Base-by-base conservation (phyloP, 2,329 filamentous ascomycete species). In the Scedosporium boydii region DNA sequence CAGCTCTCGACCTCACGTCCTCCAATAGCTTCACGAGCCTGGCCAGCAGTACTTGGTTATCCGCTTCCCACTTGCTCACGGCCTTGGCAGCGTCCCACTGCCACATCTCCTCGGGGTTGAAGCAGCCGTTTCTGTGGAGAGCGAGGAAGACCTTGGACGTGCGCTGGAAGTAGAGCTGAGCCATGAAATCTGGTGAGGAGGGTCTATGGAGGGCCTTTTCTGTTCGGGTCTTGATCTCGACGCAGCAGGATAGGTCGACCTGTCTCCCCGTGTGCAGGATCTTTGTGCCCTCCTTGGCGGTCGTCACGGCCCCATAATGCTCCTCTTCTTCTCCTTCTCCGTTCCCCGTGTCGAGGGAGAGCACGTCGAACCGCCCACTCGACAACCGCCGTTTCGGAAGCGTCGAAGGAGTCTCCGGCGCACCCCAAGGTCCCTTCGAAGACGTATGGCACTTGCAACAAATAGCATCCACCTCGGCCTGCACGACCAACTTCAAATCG, bases 121-220 rank as follows among this genome's bases (percentile, higher is more conserved):
- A 61, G 3, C 10, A 18, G 44, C 23, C n/a, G 9, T 46, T 38
- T 16, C 53, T 51, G n/a, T 41, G 27, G 27, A 55, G 44, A 6
- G 46, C 59, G 6, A 61, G 27, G 59, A 61, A 61, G 4, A 61
- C 26, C 3, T 48, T 27, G 7, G 26, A 34, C 3, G 29, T 42
- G 44, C 34, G 59, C 59, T 61, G 59, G 46, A 61, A 61, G 46
- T 61, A 61, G n/a, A 61, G 59, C 59, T 61, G 59, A 9, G 26
- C 16, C 26, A 55, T 34, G 46, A 53, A 61, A 38, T 29, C 42
- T 4, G 12, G 34, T 9, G 10, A 51, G 10, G 12, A 41, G 21
- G 23, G 18, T 29, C 4, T 61, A 4, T 29, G 10, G 16, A 46
- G 6, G 21, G 51, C 18, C 51, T 55, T 41, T 16, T 44, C 26